Evolutionary conservation across 2,329 filamentous ascomycete species (phyloP).

Genomic region (Davidsoniella eucalypti): DNA sequence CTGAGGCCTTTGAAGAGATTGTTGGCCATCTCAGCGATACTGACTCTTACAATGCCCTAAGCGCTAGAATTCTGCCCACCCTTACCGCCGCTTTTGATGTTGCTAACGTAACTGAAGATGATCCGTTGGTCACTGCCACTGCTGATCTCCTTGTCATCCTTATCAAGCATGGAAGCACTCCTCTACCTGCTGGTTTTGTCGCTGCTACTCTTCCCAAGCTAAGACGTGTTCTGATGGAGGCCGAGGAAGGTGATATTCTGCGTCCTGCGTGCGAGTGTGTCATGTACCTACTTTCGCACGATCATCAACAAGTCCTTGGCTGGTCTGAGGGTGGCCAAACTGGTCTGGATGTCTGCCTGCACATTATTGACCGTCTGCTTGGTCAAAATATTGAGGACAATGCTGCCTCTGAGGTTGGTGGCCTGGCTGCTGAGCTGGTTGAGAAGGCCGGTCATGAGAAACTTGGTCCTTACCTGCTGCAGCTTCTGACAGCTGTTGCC

Average conservation of each 20-base stretch:
- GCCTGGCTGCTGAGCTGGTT: slow-evolving; percentile 82
- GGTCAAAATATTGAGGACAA: slow-evolving; percentile 77
- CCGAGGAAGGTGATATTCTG: slow-evolving; percentile 73
- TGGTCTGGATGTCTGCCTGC: slow-evolving; percentile 73
- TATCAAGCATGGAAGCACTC: slow-evolving; percentile 66
- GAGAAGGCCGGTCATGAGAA: slow-evolving; percentile 88
- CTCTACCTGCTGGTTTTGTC: slow-evolving; percentile 75
- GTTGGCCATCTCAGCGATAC: slow-evolving; percentile 50
- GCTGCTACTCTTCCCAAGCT: slow-evolving; percentile 75
- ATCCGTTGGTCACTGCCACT: slow-evolving; percentile 70
- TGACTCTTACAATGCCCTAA: slow-evolving; percentile 60
- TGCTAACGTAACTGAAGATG: slow-evolving; percentile 68
- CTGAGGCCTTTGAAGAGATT: slow-evolving; percentile 82
- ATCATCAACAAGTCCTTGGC: slow-evolving; percentile 73
- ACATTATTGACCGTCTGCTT: slow-evolving; percentile 83
- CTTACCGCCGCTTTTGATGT: slow-evolving; percentile 82
- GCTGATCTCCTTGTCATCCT: slow-evolving; percentile 70
- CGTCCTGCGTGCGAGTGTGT: slow-evolving; percentile 73
- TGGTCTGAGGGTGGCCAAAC: slow-evolving; percentile 67
- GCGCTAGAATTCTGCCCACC: slow-evolving; percentile 72
- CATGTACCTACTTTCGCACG: slow-evolving; percentile 78
- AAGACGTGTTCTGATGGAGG: slow-evolving; percentile 64
- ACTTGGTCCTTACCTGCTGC: slow-evolving; percentile 75
- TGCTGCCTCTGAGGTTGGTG: slow-evolving; percentile 88
- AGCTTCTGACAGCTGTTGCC: slow-evolving; percentile 79